phyloP scores from a whole-genome alignment of 129 eudicot genomes.

The Dittrichia graveolens region DNA sequence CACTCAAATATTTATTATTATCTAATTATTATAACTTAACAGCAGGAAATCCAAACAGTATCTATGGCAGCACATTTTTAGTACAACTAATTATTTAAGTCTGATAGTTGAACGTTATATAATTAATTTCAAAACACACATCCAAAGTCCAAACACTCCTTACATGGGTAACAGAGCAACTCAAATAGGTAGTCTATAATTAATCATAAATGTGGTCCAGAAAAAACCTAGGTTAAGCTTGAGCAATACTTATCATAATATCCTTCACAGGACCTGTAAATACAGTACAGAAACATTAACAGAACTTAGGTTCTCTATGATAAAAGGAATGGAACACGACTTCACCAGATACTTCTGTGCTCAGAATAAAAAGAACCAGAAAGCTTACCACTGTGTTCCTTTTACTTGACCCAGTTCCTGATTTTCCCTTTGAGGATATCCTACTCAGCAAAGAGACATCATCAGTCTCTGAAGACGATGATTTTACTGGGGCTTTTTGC shows the following conservation, averaged over 20 bases:
- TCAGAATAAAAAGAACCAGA: constrained; percentile 9
- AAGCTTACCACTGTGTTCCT: constrained; percentile 62
- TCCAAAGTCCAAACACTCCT: background rate
- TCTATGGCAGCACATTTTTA: background rate
- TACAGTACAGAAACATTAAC: background rate
- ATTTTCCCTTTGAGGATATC: constrained; percentile 73
- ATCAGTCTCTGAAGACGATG: constrained; percentile 54
- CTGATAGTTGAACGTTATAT: background rate
- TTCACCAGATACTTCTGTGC: background rate
- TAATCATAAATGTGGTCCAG: background rate
- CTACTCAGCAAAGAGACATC: constrained; percentile 75
- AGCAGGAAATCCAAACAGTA: constrained; percentile 5
- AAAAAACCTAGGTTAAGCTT: constrained; percentile 6
- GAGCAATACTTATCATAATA: background rate
- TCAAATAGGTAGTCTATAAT: constrained; percentile 3
- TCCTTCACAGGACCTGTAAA: background rate
- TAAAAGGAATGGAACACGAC: background rate
- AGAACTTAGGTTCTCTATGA: background rate
- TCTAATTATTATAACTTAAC: background rate
- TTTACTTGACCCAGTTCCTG: constrained; percentile 47
- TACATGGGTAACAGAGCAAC: background rate
- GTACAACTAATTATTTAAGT: background rate
- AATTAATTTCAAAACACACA: background rate
- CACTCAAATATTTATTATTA: constrained; percentile 6
- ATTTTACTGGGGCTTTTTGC: constrained; percentile 42